These are phyloP conservation scores for Endothia cerciana DNA, from an alignment of 2,329 filamentous ascomycete genomes.

Conservation along the genomic window DNA sequence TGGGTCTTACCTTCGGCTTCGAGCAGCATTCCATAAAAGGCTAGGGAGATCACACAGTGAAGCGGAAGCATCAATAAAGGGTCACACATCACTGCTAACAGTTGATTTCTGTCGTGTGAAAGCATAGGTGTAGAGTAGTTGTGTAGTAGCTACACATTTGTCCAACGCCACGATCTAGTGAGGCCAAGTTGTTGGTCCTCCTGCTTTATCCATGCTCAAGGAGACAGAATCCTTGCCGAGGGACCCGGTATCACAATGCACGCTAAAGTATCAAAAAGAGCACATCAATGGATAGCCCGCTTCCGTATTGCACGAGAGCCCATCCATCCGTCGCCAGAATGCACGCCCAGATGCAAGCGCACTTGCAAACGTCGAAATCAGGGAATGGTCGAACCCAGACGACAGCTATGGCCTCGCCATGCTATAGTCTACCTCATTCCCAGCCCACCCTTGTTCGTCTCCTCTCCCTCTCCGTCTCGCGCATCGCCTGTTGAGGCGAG, in stretches of 20 bases:
- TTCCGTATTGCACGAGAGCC: neutral
- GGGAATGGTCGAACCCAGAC: neutral
- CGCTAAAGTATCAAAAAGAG: neutral
- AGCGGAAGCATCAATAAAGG: neutral
- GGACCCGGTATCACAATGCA: constrained; percentile 4
- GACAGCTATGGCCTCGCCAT: neutral
- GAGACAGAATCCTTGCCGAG: neutral
- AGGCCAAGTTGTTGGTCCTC: neutral
- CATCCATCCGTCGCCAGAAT: neutral
- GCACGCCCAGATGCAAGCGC: neutral
- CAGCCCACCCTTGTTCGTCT: constrained; percentile 28
- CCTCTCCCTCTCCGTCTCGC: constrained; percentile 25
- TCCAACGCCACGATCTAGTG: neutral
- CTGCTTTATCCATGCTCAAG: neutral
- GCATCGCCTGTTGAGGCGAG: constrained; percentile 36
- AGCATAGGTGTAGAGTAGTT: too few species aligned
- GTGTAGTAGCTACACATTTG: neutral
- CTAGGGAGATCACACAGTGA: neutral
- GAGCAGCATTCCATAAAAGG: neutral
- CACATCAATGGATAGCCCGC: neutral
- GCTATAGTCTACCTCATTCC: constrained; percentile 25
- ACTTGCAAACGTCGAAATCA: neutral
- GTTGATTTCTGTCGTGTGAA: neutral
- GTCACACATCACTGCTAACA: neutral
- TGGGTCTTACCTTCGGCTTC: too few species aligned